Evolutionary conservation across 768 basidiomycete genomes (phyloP), one percentile per base, ranked within the genome.

Genomic region (Lactarius pseudohatsudake): DNA sequence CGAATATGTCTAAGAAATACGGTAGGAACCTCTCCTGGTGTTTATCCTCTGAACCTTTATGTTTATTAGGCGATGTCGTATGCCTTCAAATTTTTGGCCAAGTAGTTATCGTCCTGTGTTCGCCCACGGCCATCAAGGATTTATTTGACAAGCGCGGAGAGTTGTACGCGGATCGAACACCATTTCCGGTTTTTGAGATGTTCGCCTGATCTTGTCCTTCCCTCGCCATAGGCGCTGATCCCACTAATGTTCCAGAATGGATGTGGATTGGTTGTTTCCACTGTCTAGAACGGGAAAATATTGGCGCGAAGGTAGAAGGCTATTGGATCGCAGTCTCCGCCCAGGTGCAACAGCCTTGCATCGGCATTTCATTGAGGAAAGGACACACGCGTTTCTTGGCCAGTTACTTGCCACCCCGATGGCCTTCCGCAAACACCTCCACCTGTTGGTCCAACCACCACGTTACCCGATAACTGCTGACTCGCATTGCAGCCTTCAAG

Each of bases 121-220:
- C 61, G 1, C 7, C 30, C 16, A 5, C 61, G 1, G 60, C 61
- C 1, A 47, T 66, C 41, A 66, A 56, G 2, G 65, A 66, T 32
- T 11, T 66, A 13, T 15, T 66, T 3, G 65, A 66, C 20, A 66
- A 50, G 56, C 59, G 61, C 8, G 56, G 65, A 13, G 60, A 55
- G 7, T 2, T 47, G 6, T 62, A 62, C 7, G 40, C 68, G 11
- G 64, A 66, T 22, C 40, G 68, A 9, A 47, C 65, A 7, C 10
- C 20, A 3, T n/a, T 69, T 5, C 57, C 68, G 9, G 56, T 67
- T 2, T 4, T 36, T 11, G 62, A 64, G 3, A 53, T 61, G 69
- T 64, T 26, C 13, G 45, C 5, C 15, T 9, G 9, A 16, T 9
- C 1, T 7, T 43, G 1, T 4, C 28, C 11, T 32, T n/a, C 9